Evolutionary conservation across 371 early-diverging fungal genomes (phyloP).

Genomic region (Mucor irregularis): DNA sequence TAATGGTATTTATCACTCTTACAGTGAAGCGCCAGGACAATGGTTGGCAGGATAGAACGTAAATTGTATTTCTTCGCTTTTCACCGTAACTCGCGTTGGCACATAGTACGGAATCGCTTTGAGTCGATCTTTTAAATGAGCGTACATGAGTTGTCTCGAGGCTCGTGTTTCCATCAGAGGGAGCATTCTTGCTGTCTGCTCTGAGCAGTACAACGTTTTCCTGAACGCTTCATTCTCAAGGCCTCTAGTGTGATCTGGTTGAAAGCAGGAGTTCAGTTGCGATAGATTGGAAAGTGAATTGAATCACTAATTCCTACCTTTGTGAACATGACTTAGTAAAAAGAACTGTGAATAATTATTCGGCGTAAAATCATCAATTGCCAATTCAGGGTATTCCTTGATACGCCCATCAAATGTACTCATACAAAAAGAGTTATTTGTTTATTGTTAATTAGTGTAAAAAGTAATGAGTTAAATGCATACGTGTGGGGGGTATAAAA

Average conservation of each 20-base stretch:
- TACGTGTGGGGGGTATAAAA: background rate
- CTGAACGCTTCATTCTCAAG: constrained; percentile 23
- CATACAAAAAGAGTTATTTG: constrained; percentile 18
- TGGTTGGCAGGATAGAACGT: constrained; percentile 44
- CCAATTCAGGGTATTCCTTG: constrained; percentile 43
- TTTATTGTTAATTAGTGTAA: background rate
- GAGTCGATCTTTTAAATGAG: constrained; percentile 26
- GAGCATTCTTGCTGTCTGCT: constrained; percentile 33
- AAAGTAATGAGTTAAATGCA: background rate
- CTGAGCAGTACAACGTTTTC: constrained; percentile 35
- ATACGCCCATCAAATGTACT: constrained; percentile 48
- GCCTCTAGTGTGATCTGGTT: constrained; percentile 42
- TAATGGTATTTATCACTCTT: background rate
- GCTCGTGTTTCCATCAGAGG: constrained; percentile 18
- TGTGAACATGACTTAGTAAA: constrained; percentile 45
- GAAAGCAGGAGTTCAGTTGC: no score
- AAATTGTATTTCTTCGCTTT: constrained; percentile 25
- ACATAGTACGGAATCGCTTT: constrained; percentile 14
- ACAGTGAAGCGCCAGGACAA: constrained; percentile 51
- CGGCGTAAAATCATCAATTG: constrained; percentile 39
- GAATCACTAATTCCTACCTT: constrained; percentile 12
- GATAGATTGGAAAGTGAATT: no score
- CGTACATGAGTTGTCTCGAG: constrained; percentile 9
- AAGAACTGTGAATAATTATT: constrained; percentile 29
- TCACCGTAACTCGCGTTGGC: constrained; percentile 18